Percentiles rank a stretch among this genome's conserved stretches.
Conservation (phyloP, 2,329 filamentous ascomycete species). For the Cladosporium sp. region DNA sequence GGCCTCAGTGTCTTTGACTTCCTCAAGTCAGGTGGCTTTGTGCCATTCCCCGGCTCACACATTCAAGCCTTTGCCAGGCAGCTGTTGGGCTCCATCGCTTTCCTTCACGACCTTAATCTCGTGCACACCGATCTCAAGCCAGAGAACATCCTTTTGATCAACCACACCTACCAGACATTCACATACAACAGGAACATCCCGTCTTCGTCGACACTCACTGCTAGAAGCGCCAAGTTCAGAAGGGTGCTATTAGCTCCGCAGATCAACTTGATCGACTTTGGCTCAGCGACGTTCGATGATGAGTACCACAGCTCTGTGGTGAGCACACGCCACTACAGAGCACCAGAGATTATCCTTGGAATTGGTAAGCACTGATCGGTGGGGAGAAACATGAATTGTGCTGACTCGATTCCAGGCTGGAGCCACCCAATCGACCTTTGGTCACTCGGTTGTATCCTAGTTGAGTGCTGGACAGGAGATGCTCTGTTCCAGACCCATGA, state of each 20-base stretch:
- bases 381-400: not conserved
- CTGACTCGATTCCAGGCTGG: slow-evolving; percentile 48
- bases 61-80: slow-evolving; percentile 97
- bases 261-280: slow-evolving; percentile 68
- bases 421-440: slow-evolving; percentile 69
- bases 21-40: slow-evolving; percentile 89
- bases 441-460: slow-evolving; percentile 68
- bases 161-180: slow-evolving; percentile 66
- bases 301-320: slow-evolving; percentile 69
- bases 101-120: slow-evolving; percentile 93
- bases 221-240: slow-evolving; percentile 60
- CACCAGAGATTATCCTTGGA: slow-evolving; percentile 67
- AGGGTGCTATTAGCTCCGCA: slow-evolving; percentile 65
- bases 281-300: slow-evolving; percentile 67
- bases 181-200: slow-evolving; percentile 68
- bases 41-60: slow-evolving; percentile 96
- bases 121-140: slow-evolving; percentile 83
- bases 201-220: slow-evolving; percentile 60
- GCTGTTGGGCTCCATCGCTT: slow-evolving; percentile 96
- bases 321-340: slow-evolving; percentile 65
- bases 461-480: slow-evolving; percentile 69
- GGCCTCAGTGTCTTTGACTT: slow-evolving; percentile 99
- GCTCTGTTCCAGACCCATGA: slow-evolving; percentile 69
- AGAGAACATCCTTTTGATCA: slow-evolving; percentile 67
- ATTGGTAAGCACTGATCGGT: slow-evolving; percentile 43